Percentiles rank a stretch among this genome's conserved stretches.
Evolutionary conservation across 331 rosid genomes (phyloP).

Genomic region (Acacia concinna): DNA sequence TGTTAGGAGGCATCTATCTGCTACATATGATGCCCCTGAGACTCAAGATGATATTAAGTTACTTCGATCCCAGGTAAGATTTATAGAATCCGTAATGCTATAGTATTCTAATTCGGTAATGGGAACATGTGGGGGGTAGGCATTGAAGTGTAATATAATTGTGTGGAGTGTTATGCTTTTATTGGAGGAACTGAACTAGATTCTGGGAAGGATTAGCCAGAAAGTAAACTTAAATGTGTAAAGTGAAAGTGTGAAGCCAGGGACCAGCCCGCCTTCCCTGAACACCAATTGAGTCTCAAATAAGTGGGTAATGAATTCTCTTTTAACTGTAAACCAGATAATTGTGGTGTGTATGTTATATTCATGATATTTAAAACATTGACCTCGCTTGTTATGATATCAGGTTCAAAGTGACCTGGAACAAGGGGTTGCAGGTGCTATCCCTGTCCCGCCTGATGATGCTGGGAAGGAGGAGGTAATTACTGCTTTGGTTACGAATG

Average conservation of each 20-base stretch:
- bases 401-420: slow-evolving; percentile 88
- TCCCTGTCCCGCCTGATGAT: slow-evolving; percentile 77
- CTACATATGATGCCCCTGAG: slow-evolving; percentile 67
- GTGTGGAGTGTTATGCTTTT: slow-evolving; percentile 18
- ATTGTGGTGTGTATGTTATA: neutral
- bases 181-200: slow-evolving; percentile 12
- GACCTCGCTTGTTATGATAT: slow-evolving; percentile 25
- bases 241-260: slow-evolving; percentile 26
- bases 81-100: slow-evolving; percentile 16
- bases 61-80: slow-evolving; percentile 72
- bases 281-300: slow-evolving; percentile 25
- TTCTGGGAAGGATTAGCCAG: slow-evolving; percentile 12
- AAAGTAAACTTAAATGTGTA: slow-evolving; percentile 19
- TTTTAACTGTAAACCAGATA: slow-evolving; percentile 4
- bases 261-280: slow-evolving; percentile 25
- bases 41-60: slow-evolving; percentile 78
- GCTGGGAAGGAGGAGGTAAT: slow-evolving; percentile 78
- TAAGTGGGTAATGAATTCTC: slow-evolving; percentile 12
- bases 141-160: neutral
- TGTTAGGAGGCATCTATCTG: slow-evolving; percentile 81
- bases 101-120: slow-evolving; percentile 24
- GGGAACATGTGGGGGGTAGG: slow-evolving; percentile 4
- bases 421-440: slow-evolving; percentile 69
- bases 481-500: slow-evolving; percentile 80
- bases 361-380: slow-evolving; percentile 9